phyloP scores from a whole-genome alignment of 164 flowering plant species.

The Brasenia schreberi region DNA sequence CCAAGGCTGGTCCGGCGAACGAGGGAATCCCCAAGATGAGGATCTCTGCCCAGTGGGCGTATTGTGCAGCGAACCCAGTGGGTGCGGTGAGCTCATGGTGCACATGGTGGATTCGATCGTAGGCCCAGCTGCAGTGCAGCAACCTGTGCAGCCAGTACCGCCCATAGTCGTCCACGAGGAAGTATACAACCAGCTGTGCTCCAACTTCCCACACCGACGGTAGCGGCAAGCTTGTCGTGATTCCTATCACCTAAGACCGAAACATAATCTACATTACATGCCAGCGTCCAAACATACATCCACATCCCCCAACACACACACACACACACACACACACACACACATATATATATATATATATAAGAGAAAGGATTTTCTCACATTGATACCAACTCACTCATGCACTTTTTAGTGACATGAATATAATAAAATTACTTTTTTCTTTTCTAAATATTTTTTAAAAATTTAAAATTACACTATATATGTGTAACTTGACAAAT shows the following conservation, averaged over 20 bases:
- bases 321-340: too few species aligned
- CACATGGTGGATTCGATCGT: slow-evolving; percentile 64
- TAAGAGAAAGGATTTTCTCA: too few species aligned
- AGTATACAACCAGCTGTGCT: slow-evolving; percentile 61
- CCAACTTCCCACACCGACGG: slow-evolving; percentile 73
- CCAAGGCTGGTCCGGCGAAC: slow-evolving; percentile 78
- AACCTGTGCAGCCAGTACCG: slow-evolving; percentile 86
- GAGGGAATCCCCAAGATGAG: slow-evolving; percentile 79
- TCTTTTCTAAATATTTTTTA: too few species aligned
- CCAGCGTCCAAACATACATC: too few species aligned
- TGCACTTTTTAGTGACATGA: too few species aligned
- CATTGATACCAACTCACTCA: too few species aligned
- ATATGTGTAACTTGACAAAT: too few species aligned
- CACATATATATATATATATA: too few species aligned
- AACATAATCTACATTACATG: background rate
- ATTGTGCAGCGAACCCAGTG: slow-evolving; percentile 73
- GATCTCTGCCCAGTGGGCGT: slow-evolving; percentile 92
- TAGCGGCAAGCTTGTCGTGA: slow-evolving; percentile 67
- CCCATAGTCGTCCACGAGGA: slow-evolving; percentile 63
- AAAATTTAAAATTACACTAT: too few species aligned
- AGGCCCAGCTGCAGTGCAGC: slow-evolving; percentile 79
- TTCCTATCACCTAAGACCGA: slow-evolving; percentile 41
- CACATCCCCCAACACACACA: too few species aligned
- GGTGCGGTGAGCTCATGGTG: slow-evolving; percentile 93
- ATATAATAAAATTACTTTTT: too few species aligned